These are phyloP conservation scores for Ceratobasidium sp. DNA, from an alignment of 1,284 basidiomycete species.

Conservation along the genomic window DNA sequence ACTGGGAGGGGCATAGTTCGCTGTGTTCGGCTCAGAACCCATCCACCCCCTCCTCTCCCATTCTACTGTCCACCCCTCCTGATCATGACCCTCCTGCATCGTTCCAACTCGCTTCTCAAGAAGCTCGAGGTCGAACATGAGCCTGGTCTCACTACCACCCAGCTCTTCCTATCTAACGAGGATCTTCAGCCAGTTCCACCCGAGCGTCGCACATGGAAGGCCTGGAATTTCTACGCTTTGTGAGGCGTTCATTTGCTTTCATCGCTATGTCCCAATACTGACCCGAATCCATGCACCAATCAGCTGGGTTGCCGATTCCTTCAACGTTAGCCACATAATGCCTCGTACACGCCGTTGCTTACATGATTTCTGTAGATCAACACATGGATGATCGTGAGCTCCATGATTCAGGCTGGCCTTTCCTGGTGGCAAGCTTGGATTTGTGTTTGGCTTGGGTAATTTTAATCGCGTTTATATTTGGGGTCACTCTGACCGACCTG, in stretches of 20 bases:
- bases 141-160: conserved; percentile 58
- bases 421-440: conserved; percentile 84
- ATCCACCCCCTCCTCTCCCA: neutral
- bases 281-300: conserved; percentile 44
- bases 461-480: conserved; percentile 46
- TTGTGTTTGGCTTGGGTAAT: conserved; percentile 49
- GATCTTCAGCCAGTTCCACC: conserved; percentile 67
- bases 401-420: conserved; percentile 75
- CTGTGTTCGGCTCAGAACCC: conserved; percentile 35
- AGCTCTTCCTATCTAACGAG: conserved; percentile 67
- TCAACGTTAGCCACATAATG: conserved; percentile 79
- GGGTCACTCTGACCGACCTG: conserved; percentile 49
- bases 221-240: conserved; percentile 70
- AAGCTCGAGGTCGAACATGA: conserved; percentile 61
- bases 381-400: conserved; percentile 77
- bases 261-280: conserved; percentile 23
- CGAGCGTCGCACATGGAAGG: conserved; percentile 65
- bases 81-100: conserved; percentile 27
- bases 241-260: conserved; percentile 51
- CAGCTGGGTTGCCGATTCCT: conserved; percentile 81
- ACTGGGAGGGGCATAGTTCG: neutral
- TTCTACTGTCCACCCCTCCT: neutral
- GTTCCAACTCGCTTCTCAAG: conserved; percentile 45
- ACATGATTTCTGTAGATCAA: conserved; percentile 33
- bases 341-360: conserved; percentile 42